phyloP scores from a whole-genome alignment of 306 rosid genomes.

The Casuarina equisetifolia region DNA sequence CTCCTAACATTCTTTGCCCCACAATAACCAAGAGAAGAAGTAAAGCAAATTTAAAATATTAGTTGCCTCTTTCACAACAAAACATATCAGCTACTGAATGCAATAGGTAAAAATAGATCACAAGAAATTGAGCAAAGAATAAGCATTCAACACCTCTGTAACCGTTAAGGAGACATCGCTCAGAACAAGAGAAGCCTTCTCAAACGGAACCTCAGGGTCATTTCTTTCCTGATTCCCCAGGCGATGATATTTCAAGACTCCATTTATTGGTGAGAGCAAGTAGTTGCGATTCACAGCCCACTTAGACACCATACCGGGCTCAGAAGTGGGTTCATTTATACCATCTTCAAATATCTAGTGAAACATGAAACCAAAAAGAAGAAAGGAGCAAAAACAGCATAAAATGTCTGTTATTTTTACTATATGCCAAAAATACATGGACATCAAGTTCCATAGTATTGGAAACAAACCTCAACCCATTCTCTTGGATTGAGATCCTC shows the following conservation, averaged over 20 bases:
- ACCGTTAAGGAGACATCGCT: slow-evolving; percentile 80
- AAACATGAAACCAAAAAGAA: slow-evolving; percentile 20
- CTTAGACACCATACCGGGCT: slow-evolving; percentile 46
- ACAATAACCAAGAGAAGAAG: not conserved
- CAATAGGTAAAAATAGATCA: not conserved
- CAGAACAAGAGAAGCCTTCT: slow-evolving; percentile 79
- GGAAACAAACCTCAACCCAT: slow-evolving; percentile 85
- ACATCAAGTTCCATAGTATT: slow-evolving; percentile 17
- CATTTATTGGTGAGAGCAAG: slow-evolving; percentile 89
- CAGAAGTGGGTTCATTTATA: slow-evolving; percentile 65
- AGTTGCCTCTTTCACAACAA: not conserved
- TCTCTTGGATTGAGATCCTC: slow-evolving; percentile 80
- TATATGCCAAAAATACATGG: slow-evolving; percentile 1
- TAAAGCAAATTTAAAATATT: too few species aligned
- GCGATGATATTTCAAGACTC: slow-evolving; percentile 85
- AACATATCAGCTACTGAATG: not conserved
- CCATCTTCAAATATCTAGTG: slow-evolving; percentile 94
- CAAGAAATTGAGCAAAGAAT: not conserved
- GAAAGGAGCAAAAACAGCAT: slow-evolving; percentile 18
- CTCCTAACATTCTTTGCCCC: not conserved
- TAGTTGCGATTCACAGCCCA: slow-evolving; percentile 81
- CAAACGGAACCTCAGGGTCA: slow-evolving; percentile 83
- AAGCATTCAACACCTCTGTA: slow-evolving; percentile 61
- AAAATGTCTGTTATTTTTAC: slow-evolving; percentile 1
- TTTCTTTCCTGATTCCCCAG: slow-evolving; percentile 88